Percentiles rank a stretch among this genome's conserved stretches.
Evolutionary conservation across 805 yeast species (phyloP).

Genomic region (Pichia nakasei): DNA sequence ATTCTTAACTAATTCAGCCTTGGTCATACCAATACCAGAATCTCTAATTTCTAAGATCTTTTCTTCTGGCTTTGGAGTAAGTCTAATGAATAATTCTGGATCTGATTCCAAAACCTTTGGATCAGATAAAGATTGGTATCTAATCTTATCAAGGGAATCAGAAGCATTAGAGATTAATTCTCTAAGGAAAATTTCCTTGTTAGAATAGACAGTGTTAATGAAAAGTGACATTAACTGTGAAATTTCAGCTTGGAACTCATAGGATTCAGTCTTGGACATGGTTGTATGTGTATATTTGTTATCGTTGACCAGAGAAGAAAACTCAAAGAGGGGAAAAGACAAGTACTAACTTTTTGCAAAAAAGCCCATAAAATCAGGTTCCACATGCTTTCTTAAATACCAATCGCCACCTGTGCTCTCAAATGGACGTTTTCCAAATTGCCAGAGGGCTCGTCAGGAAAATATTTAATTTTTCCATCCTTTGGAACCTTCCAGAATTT

Average conservation of each 20-base stretch:
- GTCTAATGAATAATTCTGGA: conserved; percentile 94
- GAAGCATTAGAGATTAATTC: conserved; percentile 98
- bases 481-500: not conserved
- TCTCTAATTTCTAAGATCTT: conserved; percentile 95
- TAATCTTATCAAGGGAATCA: conserved; percentile 97
- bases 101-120: conserved; percentile 88
- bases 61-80: conserved; percentile 92
- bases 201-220: conserved; percentile 99
- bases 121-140: conserved; percentile 93
- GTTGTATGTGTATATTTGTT: conserved; percentile 2
- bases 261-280: conserved; percentile 55
- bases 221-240: conserved; percentile 99
- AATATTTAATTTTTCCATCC: not conserved
- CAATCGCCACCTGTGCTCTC: not conserved
- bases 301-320: not conserved
- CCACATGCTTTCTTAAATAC: not conserved
- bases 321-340: not conserved
- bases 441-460: not conserved
- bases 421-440: not conserved
- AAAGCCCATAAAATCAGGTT: not conserved
- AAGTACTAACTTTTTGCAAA: not conserved
- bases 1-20: conserved; percentile 97
- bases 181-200: conserved; percentile 98
- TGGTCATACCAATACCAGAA: conserved; percentile 99
- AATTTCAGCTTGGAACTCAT: conserved; percentile 99